Evolutionary conservation across 208 protist genomes (phyloP).

Genomic region (Jaenimonas drosophilae): DNA sequence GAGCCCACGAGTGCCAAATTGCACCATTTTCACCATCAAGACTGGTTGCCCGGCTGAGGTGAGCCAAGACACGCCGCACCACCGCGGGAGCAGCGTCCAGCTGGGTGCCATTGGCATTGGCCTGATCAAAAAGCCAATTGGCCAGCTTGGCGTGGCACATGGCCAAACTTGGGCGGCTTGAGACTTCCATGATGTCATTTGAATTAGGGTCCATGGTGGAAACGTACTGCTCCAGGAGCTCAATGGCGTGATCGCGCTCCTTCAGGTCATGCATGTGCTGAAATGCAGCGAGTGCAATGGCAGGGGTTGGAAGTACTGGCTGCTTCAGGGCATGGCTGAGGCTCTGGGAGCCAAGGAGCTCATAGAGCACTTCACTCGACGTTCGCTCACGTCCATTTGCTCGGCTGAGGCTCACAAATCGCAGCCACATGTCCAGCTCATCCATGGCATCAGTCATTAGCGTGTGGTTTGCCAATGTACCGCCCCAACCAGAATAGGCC

Average conservation of each 20-base stretch:
- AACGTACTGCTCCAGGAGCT: constrained; percentile 62
- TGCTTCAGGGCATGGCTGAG: constrained; percentile 50
- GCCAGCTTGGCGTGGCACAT: constrained; percentile 79
- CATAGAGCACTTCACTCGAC: constrained; percentile 83
- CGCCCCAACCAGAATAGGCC: constrained; percentile 96
- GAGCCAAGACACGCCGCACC: constrained; percentile 1
- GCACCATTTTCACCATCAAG: constrained; percentile 92
- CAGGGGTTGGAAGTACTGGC: constrained; percentile 39
- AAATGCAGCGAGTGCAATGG: constrained; percentile 70
- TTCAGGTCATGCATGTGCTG: constrained; percentile 85
- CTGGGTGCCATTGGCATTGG: constrained; percentile 1
- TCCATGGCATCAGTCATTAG: constrained; percentile 90
- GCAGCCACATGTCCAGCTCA: constrained; percentile 96
- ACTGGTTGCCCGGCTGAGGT: constrained; percentile 65
- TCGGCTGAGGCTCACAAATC: constrained; percentile 94
- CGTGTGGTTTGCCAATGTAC: constrained; percentile 93
- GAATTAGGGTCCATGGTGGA: constrained; percentile 21
- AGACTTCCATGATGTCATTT: constrained; percentile 4
- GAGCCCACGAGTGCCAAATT: constrained; percentile 97
- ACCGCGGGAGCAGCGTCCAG: neutral
- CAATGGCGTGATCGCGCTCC: constrained; percentile 48
- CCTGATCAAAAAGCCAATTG: constrained; percentile 55
- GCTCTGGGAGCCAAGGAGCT: constrained; percentile 70
- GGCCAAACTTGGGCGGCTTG: constrained; percentile 62
- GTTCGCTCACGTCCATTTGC: constrained; percentile 77